Evolutionary conservation across 805 yeast species (phyloP), one percentile per base, ranked within the genome.

Genomic region (Wickerhamiella azymoides): DNA sequence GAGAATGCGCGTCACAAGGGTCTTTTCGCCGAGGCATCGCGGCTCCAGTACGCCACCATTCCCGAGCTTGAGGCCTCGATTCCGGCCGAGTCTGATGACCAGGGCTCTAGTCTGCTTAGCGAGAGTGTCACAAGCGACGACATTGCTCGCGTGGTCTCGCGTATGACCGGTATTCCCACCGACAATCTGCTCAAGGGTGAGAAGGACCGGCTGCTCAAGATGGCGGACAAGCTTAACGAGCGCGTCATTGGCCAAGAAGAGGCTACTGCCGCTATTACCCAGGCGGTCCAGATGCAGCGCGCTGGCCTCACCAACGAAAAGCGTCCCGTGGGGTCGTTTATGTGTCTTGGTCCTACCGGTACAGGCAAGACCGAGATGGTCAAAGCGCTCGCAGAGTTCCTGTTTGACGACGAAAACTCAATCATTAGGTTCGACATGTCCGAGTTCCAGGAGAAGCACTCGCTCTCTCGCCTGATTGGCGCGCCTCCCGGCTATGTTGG

Each of bases 401-500:
- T 89, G 55, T 92, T 92, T 64, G 92, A 86, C 58, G 89, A 89
- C 61, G 85, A 84, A 57, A 71, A 77, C 38, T 76, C 95, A 9
- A 86, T 89, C 30, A 77, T 88, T 19, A 71, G 98, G 55, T 89
- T 89, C 61, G 98, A 89, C 63, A 92, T 92, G 98, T 84, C 95
- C 17, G 98, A 89, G 62, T 89, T 92, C 63, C 97, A 89, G 65
- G 98, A 89, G 60, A 82, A 83, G 60, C 96, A 86, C 63, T 73
- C 94, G 0, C 79, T 92, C 6, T 80, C 95, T 39, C 75, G 96
- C 51, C 72, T 89, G 10, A 86, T 89, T 55, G 98, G 98, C 43
- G 92, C 97, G 0, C 98, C 98, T 5, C 98, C 98, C 26, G 96
- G 97, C 7, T 89, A 89, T 61, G 96, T 89, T 18, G 92, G 96